A percentile compares a stretch with the other conserved stretches of the same genome.
Evolutionary conservation across 768 basidiomycete species (phyloP).

Genomic region (Pholiota molesta): DNA sequence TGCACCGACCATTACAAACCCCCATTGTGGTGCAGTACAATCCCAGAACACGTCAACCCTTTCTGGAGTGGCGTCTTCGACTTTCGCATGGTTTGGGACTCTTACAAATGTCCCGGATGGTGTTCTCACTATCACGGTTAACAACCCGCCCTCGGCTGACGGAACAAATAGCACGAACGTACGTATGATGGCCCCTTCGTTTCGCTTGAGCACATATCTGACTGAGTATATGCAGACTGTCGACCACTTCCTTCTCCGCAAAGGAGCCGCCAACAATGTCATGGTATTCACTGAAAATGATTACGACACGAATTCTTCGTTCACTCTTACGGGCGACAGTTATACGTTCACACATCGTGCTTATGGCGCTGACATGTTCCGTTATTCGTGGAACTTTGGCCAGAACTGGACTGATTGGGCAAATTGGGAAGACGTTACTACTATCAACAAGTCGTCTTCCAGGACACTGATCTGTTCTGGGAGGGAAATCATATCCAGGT

Average conservation of each 20-base stretch:
- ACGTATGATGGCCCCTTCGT: slow-evolving; percentile 27
- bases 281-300: slow-evolving; percentile 89
- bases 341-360: slow-evolving; percentile 84
- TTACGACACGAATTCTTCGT: slow-evolving; percentile 62
- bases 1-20: slow-evolving; percentile 53
- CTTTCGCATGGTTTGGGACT: slow-evolving; percentile 77
- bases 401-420: slow-evolving; percentile 83
- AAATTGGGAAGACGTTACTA: slow-evolving; percentile 74
- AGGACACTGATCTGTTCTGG: slow-evolving; percentile 65
- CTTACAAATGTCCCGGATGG: slow-evolving; percentile 81
- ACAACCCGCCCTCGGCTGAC: slow-evolving; percentile 43
- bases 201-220: slow-evolving; percentile 1
- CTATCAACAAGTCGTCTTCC: slow-evolving; percentile 62
- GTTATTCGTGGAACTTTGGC: slow-evolving; percentile 88
- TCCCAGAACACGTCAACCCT: slow-evolving; percentile 54
- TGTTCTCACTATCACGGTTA: slow-evolving; percentile 72
- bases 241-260: slow-evolving; percentile 82
- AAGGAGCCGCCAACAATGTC: slow-evolving; percentile 73
- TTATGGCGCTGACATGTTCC: slow-evolving; percentile 83
- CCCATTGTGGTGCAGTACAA: slow-evolving; percentile 51
- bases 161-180: slow-evolving; percentile 58
- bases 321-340: slow-evolving; percentile 59
- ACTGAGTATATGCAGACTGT: slow-evolving; percentile 42
- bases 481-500: slow-evolving; percentile 82
- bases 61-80: slow-evolving; percentile 56